phyloP scores from a whole-genome alignment of 495 filamentous ascomycete genomes.

The Oidiodendron maius region DNA sequence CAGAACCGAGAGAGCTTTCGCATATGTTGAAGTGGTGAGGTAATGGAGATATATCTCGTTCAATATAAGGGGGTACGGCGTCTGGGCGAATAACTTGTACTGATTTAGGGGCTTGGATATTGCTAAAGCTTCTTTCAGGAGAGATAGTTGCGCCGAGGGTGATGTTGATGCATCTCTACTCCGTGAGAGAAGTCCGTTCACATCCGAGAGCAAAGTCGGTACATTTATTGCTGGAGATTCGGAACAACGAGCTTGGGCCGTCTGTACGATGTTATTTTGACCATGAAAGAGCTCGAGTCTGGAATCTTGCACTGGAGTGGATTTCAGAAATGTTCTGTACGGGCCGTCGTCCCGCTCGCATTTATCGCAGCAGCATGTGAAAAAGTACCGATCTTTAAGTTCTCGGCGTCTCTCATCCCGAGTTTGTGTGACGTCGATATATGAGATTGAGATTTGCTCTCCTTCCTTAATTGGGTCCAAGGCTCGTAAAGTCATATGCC shows the following conservation, averaged over 20 bases:
- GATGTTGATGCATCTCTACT: background rate
- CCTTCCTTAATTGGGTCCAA: constrained; percentile 32
- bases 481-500: constrained; percentile 35
- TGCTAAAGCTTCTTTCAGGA: background rate
- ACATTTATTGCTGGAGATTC: background rate
- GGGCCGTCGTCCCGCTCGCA: constrained; percentile 10
- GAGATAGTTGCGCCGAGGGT: background rate
- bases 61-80: constrained; percentile 12
- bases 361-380: constrained; percentile 18
- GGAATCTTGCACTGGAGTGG: background rate
- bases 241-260: background rate
- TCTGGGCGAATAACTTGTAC: constrained; percentile 1
- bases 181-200: background rate
- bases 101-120: background rate
- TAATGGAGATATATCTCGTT: constrained; percentile 15
- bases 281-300: background rate
- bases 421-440: constrained; percentile 27
- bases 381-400: constrained; percentile 18
- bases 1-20: constrained; percentile 7
- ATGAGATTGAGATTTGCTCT: constrained; percentile 45
- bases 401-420: constrained; percentile 2
- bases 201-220: background rate
- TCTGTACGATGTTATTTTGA: background rate
- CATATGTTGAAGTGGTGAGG: constrained; percentile 4
- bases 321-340: constrained; percentile 7